A percentile compares a stretch with the other conserved stretches of the same genome.
These are phyloP conservation scores for Kalaharituber pfeilii DNA, from an alignment of 2,329 filamentous ascomycete genomes.

Conservation along the genomic window DNA sequence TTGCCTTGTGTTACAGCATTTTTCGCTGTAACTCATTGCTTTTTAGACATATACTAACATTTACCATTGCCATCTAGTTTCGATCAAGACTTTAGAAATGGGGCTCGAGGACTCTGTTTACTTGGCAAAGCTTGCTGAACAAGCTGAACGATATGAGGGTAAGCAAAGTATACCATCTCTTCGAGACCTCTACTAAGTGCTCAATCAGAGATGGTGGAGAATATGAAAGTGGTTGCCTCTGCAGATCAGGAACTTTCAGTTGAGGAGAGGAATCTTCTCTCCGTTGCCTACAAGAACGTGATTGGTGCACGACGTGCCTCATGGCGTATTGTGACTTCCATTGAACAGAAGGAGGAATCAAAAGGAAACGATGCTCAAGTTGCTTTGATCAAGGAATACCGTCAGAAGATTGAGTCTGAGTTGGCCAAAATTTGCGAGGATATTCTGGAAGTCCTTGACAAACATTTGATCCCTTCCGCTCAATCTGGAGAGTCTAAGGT, in stretches of 20 bases:
- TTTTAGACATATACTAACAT: conserved; percentile 3
- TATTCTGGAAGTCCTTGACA: conserved; percentile 84
- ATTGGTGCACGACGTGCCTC: conserved; percentile 95
- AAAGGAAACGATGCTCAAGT: conserved; percentile 96
- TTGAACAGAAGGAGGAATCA: conserved; percentile 99
- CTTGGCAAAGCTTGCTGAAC: conserved; percentile 99
- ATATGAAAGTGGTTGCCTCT: conserved; percentile 97
- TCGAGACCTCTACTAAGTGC: conserved; percentile 16
- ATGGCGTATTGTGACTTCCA: conserved; percentile 98
- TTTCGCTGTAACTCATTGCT: neutral
- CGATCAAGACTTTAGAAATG: conserved; percentile 50
- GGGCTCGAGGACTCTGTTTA: conserved; percentile 99
- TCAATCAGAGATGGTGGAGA: conserved; percentile 85
- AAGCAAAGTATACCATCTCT: conserved; percentile 27
- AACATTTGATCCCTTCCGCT: conserved; percentile 86
- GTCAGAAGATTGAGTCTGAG: conserved; percentile 94
- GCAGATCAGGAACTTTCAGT: conserved; percentile 43
- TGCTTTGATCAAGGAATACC: conserved; percentile 84
- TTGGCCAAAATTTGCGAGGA: conserved; percentile 97
- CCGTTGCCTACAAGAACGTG: conserved; percentile 99
- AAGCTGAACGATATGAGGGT: conserved; percentile 99
- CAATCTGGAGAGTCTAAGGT: conserved; percentile 97
- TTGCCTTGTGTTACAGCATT: neutral
- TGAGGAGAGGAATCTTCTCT: conserved; percentile 56
- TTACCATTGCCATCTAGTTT: conserved; percentile 13